Conservation (phyloP, 2,329 filamentous ascomycete species). For the Trematosphaeria pertusa region DNA sequence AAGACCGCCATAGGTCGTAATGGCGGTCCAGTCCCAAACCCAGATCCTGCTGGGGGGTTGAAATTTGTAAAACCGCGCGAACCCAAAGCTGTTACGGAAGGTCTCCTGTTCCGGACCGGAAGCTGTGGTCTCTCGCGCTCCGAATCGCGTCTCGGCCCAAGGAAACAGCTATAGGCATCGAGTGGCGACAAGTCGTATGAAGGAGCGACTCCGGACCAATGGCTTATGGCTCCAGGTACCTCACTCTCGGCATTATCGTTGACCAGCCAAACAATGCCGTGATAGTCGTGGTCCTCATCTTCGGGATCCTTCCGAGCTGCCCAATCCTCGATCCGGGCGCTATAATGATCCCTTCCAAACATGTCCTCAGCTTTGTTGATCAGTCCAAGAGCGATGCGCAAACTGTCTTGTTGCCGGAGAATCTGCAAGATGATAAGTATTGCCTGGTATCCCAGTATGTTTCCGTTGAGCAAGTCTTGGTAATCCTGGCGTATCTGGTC, state of each 20-base stretch:
- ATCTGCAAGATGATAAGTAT: not conserved
- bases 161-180: not conserved
- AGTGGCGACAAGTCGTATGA: not conserved
- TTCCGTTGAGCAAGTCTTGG: not conserved
- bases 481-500: not conserved
- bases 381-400: not conserved
- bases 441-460: not conserved
- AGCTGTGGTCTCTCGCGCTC: not conserved
- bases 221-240: not conserved
- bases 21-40: not conserved
- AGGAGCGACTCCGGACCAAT: conserved; percentile 3
- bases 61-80: not conserved
- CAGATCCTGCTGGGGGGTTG: not conserved
- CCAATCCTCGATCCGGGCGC: not conserved
- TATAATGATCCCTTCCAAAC: not conserved
- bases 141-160: not conserved
- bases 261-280: conserved; percentile 2
- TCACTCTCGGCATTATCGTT: not conserved
- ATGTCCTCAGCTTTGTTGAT: not conserved
- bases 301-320: not conserved
- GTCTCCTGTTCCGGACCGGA: not conserved
- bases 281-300: not conserved
- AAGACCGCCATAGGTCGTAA: too few relatives aligned
- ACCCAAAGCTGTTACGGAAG: not conserved
- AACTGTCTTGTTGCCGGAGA: not conserved